Base-by-base conservation (phyloP, 2,329 filamentous ascomycete genomes). In the Apiospora marii region DNA sequence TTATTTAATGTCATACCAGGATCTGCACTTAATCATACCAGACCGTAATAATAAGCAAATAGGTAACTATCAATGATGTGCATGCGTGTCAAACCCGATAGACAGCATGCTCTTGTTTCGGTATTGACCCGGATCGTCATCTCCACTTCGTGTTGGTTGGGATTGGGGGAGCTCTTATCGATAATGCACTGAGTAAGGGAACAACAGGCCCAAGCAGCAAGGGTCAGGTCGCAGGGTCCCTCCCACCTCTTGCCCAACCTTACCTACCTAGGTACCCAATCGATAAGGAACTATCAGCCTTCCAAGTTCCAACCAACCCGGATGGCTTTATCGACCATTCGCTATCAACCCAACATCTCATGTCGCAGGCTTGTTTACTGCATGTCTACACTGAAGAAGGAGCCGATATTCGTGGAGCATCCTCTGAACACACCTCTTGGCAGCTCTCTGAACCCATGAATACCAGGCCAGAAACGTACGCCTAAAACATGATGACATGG, bases 401-500 rank as follows among this genome's bases (percentile, higher is more conserved):
- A 27, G n/a, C 22, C 3, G 13, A n/a, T 51, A 51, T 14, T 27
- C 10, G 49, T 51, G 49, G n/a, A 24, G 37, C 8, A 41, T 41
- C 7, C 37, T 10, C 37, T 10, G 37, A 41, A 41, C 37, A 41
- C 7, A 41, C 48, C 22, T 24, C n/a, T 3, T 51, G 12, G 8
- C 48, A 24, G 22, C 48, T 24, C 14, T 34, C n/a, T 14, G 27
- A 34, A 34, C 27, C 53, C 53, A 10, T 27, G 34, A 34, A 19
- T 27, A 61, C 53, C 53, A 61, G 53, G 53, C 53, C 53, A 61
- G 53, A 61, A 61, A 34, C 53, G 30, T 37, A 34, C 58, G 34
- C 58, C n/a, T 12, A 41, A 37, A 64, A 24, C 44, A 67, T 41
- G 68, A 68, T 68, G 46, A 67, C 68, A 73, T 73, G 72, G 70